A percentile compares a stretch with the other conserved stretches of the same genome.
Conservation (phyloP, 805 yeast genomes). For the Starmerella bombicola region DNA sequence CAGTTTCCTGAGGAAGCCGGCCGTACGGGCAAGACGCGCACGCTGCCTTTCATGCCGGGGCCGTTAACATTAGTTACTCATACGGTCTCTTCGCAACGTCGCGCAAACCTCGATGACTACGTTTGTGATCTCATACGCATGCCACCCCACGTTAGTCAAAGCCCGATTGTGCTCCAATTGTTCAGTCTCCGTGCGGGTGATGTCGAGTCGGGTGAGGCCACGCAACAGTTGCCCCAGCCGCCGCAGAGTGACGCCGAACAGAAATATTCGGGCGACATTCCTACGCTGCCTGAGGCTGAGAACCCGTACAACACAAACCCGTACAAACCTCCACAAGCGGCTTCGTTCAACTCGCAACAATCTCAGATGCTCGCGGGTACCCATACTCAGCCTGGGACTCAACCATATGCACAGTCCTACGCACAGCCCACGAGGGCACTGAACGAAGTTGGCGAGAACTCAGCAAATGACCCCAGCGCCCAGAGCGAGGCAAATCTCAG, state of each 20-base stretch:
- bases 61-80: constrained; percentile 88
- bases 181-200: constrained; percentile 61
- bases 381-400: too few species aligned
- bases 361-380: background rate
- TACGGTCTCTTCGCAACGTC: constrained; percentile 44
- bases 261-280: constrained; percentile 15
- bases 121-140: constrained; percentile 49
- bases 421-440: background rate
- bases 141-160: constrained; percentile 64
- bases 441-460: background rate
- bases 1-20: constrained; percentile 90
- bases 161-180: constrained; percentile 53
- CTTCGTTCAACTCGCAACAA: background rate
- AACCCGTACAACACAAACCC: background rate
- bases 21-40: constrained; percentile 61
- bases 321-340: too few species aligned
- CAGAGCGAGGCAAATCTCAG: background rate
- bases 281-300: constrained; percentile 3
- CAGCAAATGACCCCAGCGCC: background rate
- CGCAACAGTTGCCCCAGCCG: constrained; percentile 29
- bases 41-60: constrained; percentile 90
- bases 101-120: constrained; percentile 44
- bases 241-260: constrained; percentile 11
- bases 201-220: constrained; percentile 32
- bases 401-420: background rate